Conservation (phyloP, 2,329 filamentous ascomycete species). For the Trichoderma koningiopsis region DNA sequence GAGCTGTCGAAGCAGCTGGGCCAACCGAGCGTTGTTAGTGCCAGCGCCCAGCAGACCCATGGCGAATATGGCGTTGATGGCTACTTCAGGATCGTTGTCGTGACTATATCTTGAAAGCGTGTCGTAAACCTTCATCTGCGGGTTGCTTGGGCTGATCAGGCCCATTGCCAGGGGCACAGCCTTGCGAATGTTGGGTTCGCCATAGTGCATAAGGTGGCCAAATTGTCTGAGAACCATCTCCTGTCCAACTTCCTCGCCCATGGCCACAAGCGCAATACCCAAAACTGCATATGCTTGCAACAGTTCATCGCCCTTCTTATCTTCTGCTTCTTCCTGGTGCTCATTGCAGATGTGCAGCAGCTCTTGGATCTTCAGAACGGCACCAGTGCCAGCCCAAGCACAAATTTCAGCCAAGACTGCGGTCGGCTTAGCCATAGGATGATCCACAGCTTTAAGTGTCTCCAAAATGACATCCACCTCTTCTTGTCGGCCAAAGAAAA, state of each 20-base stretch:
- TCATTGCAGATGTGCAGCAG: conserved; percentile 98
- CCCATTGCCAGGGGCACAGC: conserved; percentile 96
- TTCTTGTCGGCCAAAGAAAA: conserved; percentile 96
- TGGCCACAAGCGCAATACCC: conserved; percentile 89
- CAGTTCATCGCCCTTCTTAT: conserved; percentile 93
- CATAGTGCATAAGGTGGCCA: conserved; percentile 98
- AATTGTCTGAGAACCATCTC: conserved; percentile 99
- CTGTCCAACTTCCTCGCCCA: conserved; percentile 98
- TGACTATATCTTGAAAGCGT: conserved; percentile 96
- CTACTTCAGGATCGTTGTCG: conserved; percentile 97
- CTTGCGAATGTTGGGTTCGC: conserved; percentile 94
- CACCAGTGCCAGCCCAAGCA: conserved; percentile 96
- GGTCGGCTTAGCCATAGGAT: conserved; percentile 96
- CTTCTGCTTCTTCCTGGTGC: conserved; percentile 89
- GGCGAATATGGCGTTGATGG: conserved; percentile 97
- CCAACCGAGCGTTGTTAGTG: conserved; percentile 96
- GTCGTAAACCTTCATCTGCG: conserved; percentile 99
- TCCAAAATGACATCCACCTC: conserved; percentile 98
- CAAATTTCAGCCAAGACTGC: conserved; percentile 94
- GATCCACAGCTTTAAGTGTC: conserved; percentile 93
- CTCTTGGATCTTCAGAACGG: conserved; percentile 95
- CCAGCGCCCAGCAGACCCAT: conserved; percentile 97
- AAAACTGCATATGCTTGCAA: conserved; percentile 95
- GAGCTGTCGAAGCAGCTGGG: conserved; percentile 89
- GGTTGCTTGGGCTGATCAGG: conserved; percentile 94